Conservation (phyloP, 805 yeast genomes). For the Candida cerambycidarum region DNA sequence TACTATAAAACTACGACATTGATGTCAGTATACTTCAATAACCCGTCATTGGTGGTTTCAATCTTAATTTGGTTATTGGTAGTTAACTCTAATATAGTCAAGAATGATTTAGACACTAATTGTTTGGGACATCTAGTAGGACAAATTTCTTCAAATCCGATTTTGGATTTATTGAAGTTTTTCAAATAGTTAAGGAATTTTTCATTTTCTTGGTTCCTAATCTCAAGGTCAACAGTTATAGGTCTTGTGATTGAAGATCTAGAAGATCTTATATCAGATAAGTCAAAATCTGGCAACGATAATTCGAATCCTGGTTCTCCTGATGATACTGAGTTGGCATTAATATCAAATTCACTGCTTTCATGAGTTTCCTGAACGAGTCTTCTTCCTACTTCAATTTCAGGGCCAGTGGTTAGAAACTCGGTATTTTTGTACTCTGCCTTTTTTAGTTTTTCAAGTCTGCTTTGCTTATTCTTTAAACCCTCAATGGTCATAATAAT, state of each 20-base stretch:
- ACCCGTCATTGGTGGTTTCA: not conserved
- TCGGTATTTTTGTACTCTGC: too few relatives aligned
- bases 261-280: slow-evolving; percentile 7
- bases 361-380: not conserved
- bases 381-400: slow-evolving; percentile 13
- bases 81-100: slow-evolving; percentile 27
- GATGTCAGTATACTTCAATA: slow-evolving; percentile 2
- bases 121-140: slow-evolving; percentile 14
- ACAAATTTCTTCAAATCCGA: slow-evolving; percentile 12
- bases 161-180: slow-evolving; percentile 1
- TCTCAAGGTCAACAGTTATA: not conserved
- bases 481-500: not conserved
- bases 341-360: slow-evolving; percentile 1
- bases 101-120: slow-evolving; percentile 29
- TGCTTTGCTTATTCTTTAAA: too few relatives aligned
- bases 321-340: not conserved
- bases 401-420: not conserved
- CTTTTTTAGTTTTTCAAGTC: not conserved
- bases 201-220: slow-evolving; percentile 1
- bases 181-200: slow-evolving; percentile 4
- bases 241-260: slow-evolving; percentile 1
- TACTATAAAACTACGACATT: slow-evolving; percentile 1
- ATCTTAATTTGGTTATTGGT: slow-evolving; percentile 12
- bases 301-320: slow-evolving; percentile 17
- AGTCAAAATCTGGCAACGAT: slow-evolving; percentile 22